phyloP scores from a whole-genome alignment of 202 grass and related monocot species.

The Eragrostis tef region DNA sequence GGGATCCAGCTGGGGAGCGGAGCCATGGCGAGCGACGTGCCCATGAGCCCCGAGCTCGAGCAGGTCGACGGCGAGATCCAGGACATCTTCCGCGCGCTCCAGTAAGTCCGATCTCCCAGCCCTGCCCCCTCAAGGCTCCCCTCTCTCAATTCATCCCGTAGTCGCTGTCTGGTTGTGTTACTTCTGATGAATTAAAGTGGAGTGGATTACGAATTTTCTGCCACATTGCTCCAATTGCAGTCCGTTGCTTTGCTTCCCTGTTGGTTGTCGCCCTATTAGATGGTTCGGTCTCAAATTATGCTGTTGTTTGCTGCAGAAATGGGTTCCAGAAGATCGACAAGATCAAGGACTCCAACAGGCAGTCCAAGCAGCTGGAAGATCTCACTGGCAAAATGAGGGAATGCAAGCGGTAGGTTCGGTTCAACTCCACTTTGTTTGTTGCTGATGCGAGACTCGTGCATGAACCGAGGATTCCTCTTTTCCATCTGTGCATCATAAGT shows the following conservation, averaged over 20 bases:
- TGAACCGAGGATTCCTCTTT: neutral
- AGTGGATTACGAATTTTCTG: neutral
- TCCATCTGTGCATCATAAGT: neutral
- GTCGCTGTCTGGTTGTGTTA: neutral
- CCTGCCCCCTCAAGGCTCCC: neutral
- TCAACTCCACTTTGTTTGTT: neutral
- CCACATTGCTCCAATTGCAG: neutral
- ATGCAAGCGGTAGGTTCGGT: slow-evolving; percentile 72
- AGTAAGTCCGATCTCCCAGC: slow-evolving; percentile 58
- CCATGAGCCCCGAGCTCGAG: slow-evolving; percentile 89
- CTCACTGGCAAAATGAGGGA: slow-evolving; percentile 96
- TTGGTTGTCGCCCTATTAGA: neutral
- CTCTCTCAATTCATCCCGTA: neutral
- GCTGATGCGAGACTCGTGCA: neutral
- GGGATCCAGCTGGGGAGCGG: neutral
- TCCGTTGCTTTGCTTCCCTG: neutral
- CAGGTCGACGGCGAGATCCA: slow-evolving; percentile 94
- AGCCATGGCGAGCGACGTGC: slow-evolving; percentile 73
- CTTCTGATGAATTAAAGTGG: neutral
- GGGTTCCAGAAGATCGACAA: slow-evolving; percentile 99
- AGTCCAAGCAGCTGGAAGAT: slow-evolving; percentile 89
- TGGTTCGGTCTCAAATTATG: slow-evolving; percentile 45
- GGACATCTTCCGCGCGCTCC: slow-evolving; percentile 92
- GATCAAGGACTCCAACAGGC: slow-evolving; percentile 94
- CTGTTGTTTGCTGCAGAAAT: slow-evolving; percentile 67